phyloP scores from a whole-genome alignment of 345 rosid genomes.

The Reutealis trisperma region DNA sequence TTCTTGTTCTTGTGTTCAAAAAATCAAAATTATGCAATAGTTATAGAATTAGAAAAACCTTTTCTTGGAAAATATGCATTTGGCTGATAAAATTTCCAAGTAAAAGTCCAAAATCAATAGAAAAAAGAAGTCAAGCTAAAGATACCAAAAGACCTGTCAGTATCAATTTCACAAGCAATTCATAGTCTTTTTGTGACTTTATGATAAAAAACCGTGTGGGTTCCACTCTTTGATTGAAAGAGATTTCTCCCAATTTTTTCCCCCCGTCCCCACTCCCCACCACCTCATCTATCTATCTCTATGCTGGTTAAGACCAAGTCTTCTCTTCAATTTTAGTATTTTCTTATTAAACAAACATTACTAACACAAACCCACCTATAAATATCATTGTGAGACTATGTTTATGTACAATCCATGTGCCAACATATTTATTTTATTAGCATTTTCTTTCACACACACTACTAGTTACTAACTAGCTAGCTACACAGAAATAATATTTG shows the following conservation, averaged over 20 bases:
- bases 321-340: not conserved
- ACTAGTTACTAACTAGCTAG: not conserved
- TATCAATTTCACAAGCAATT: not conserved
- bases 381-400: not conserved
- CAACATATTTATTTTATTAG: too few relatives aligned
- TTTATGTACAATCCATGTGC: not conserved
- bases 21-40: not conserved
- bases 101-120: slow-evolving; percentile 28
- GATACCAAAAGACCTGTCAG: slow-evolving; percentile 8
- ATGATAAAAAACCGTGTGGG: slow-evolving; percentile 48
- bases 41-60: not conserved
- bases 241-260: too few relatives aligned
- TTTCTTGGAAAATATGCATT: not conserved
- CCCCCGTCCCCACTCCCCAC: not conserved
- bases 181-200: slow-evolving; percentile 19
- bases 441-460: not conserved
- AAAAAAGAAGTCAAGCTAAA: slow-evolving; percentile 19
- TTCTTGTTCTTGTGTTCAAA: not conserved
- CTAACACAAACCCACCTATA: not conserved
- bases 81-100: slow-evolving; percentile 39
- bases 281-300: not conserved
- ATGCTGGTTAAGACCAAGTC: not conserved
- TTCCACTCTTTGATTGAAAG: slow-evolving; percentile 19
- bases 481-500: too few relatives aligned
- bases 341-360: not conserved